Evolutionary conservation across 352 stramenopile species (phyloP).

Genomic region (Globisporangium sylvaticum): DNA sequence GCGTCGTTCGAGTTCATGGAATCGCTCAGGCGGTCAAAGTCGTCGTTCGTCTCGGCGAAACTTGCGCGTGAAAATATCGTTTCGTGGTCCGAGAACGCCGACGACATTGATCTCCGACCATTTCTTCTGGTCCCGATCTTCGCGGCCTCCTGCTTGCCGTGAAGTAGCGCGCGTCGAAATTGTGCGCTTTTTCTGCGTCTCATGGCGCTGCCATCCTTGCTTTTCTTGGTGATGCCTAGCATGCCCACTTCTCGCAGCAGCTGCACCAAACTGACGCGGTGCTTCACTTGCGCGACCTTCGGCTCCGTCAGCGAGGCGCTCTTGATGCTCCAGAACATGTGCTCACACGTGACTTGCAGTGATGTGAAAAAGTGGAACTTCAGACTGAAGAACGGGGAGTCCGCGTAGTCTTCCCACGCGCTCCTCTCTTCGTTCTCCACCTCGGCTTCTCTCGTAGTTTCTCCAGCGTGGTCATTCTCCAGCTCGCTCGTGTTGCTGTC

Average conservation of each 20-base stretch:
- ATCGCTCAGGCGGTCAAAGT: slow-evolving; percentile 30
- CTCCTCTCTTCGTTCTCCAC: neutral
- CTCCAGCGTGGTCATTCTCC: neutral
- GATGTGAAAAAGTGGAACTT: slow-evolving; percentile 73
- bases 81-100: slow-evolving; percentile 34
- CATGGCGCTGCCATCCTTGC: slow-evolving; percentile 15
- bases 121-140: neutral
- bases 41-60: slow-evolving; percentile 27
- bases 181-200: slow-evolving; percentile 12
- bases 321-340: slow-evolving; percentile 69
- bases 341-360: slow-evolving; percentile 65
- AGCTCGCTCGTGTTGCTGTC: neutral
- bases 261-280: slow-evolving; percentile 54
- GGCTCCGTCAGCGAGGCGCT: slow-evolving; percentile 61
- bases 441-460: neutral
- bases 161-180: neutral
- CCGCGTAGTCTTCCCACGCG: slow-evolving; percentile 62
- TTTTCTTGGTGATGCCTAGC: slow-evolving; percentile 39
- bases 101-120: slow-evolving; percentile 13
- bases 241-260: slow-evolving; percentile 62
- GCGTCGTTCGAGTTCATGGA: slow-evolving; percentile 14
- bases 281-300: slow-evolving; percentile 56
- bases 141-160: neutral
- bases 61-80: slow-evolving; percentile 44
- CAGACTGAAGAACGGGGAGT: slow-evolving; percentile 60